Percentiles rank a stretch among this genome's conserved stretches.
These are phyloP conservation scores for Coffea canephora DNA, from an alignment of 257 asterid genomes.

Conservation along the genomic window DNA sequence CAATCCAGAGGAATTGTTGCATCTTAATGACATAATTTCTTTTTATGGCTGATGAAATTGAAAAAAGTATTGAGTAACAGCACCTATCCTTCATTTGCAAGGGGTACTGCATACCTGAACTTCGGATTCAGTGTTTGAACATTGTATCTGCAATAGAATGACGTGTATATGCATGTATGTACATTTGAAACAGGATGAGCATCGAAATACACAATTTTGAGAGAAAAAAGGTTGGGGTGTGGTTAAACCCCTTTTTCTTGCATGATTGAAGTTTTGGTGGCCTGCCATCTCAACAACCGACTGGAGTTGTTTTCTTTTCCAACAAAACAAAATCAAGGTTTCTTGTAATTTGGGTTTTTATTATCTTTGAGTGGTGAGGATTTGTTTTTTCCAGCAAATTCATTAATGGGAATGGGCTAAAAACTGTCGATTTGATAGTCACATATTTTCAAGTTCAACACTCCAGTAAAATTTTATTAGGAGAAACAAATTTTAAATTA, in stretches of 20 bases:
- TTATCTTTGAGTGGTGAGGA: not conserved
- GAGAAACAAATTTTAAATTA: too few relatives aligned
- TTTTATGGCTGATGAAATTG: not conserved
- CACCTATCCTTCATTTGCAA: not conserved
- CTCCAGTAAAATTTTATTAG: too few relatives aligned
- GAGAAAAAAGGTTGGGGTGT: not conserved
- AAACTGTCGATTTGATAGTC: not conserved
- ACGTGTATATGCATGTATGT: conserved; percentile 3
- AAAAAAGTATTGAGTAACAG: too few relatives aligned
- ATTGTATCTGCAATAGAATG: not conserved
- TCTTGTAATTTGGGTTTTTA: not conserved
- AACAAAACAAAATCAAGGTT: conserved; percentile 17
- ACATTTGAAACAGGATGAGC: not conserved
- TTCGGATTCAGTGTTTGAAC: not conserved
- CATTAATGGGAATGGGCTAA: not conserved
- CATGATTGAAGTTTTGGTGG: conserved; percentile 20
- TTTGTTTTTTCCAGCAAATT: not conserved
- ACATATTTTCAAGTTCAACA: not conserved
- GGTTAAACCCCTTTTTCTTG: conserved; percentile 14
- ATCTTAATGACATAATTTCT: too few relatives aligned
- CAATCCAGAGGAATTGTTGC: too few relatives aligned
- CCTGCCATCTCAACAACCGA: conserved; percentile 26
- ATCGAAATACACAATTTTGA: not conserved
- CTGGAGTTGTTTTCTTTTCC: conserved; percentile 8
- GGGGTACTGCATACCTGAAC: too few relatives aligned